Percentiles rank a stretch among this genome's conserved stretches.
These are phyloP conservation scores for Heliocybe sulcata DNA, from an alignment of 1,284 basidiomycete genomes.

Conservation along the genomic window DNA sequence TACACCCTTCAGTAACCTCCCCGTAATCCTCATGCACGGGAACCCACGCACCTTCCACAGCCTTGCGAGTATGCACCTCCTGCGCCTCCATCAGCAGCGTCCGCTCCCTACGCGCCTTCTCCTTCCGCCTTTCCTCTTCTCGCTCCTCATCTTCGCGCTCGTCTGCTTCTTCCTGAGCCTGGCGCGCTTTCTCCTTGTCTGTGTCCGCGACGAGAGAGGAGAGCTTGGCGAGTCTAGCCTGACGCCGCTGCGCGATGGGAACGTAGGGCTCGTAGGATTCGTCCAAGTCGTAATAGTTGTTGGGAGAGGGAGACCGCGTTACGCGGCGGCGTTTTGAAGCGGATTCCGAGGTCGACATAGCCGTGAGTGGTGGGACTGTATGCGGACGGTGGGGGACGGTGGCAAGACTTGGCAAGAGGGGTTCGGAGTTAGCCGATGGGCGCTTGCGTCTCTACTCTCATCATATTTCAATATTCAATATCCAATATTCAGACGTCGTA, in stretches of 20 bases:
- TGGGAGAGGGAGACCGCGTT: constrained; percentile 58
- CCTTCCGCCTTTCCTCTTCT: constrained; percentile 68
- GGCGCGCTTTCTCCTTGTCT: constrained; percentile 46
- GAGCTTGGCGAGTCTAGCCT: constrained; percentile 75
- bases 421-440: too few relatives aligned
- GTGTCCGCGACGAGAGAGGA: constrained; percentile 50
- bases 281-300: constrained; percentile 57
- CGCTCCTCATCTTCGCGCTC: constrained; percentile 68
- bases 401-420: too few relatives aligned
- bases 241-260: constrained; percentile 80
- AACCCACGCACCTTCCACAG: constrained; percentile 60
- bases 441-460: too few relatives aligned
- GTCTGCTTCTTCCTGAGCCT: constrained; percentile 51
- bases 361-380: background rate
- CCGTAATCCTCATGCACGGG: background rate
- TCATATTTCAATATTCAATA: too few relatives aligned
- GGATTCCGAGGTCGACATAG: constrained; percentile 10
- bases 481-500: too few relatives aligned
- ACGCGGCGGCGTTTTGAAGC: constrained; percentile 39
- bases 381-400: background rate
- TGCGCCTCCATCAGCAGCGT: constrained; percentile 88
- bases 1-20: constrained; percentile 22
- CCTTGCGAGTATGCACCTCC: constrained; percentile 82
- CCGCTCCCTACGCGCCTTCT: constrained; percentile 73
- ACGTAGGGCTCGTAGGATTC: constrained; percentile 80